Conservation (phyloP, 139 green algal species). For the Spirogloea muscicola region DNA sequence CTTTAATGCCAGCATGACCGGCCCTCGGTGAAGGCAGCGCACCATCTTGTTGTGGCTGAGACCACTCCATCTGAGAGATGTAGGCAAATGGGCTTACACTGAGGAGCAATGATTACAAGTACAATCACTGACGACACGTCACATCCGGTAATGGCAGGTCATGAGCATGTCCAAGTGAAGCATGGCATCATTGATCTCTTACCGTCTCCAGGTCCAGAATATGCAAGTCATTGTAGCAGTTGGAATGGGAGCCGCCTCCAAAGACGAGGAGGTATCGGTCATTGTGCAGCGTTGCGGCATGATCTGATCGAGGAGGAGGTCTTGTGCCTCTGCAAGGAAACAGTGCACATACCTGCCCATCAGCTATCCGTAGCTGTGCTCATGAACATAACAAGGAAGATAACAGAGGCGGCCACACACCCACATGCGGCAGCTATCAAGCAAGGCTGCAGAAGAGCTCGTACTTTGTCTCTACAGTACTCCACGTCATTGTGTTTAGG, state of each 20-base stretch:
- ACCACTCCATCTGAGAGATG: constrained; percentile 28
- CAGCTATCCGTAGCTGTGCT: too few relatives aligned
- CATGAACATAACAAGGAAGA: too few relatives aligned
- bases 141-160: too few relatives aligned
- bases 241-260: constrained; percentile 76
- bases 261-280: constrained; percentile 64
- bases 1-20: constrained; percentile 68
- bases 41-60: constrained; percentile 41
- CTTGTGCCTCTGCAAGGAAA: constrained; percentile 17
- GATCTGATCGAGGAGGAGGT: constrained; percentile 66
- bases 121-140: too few relatives aligned
- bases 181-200: too few relatives aligned
- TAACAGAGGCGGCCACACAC: too few relatives aligned
- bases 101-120: too few relatives aligned
- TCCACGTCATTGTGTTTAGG: constrained; percentile 46
- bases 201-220: constrained; percentile 75
- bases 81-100: too few relatives aligned
- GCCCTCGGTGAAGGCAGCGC: constrained; percentile 65
- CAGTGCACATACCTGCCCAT: too few relatives aligned
- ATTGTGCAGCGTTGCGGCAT: constrained; percentile 56
- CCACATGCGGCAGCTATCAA: too few relatives aligned
- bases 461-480: neutral
- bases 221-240: constrained; percentile 80
- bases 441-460: too few relatives aligned
- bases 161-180: too few relatives aligned